Evolutionary conservation across 2,329 filamentous ascomycete genomes (phyloP), one percentile per base, ranked within the genome.

Genomic region (Verticillium albo-atrum): DNA sequence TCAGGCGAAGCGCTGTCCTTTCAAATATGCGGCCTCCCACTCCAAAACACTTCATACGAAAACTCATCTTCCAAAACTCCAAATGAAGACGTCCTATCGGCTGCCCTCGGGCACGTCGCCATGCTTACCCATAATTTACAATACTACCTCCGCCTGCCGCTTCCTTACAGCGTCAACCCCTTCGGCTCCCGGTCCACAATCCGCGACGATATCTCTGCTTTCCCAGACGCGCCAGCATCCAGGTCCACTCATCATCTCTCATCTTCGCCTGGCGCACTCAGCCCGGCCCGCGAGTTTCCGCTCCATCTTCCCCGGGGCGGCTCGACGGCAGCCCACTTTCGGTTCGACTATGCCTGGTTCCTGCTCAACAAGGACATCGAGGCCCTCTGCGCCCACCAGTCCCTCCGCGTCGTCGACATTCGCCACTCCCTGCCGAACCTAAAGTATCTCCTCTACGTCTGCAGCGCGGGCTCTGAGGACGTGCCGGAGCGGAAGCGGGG

Each of bases 301-400:
- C 82, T 99, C 0, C 93, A 93, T 73, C 70, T 86, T 0, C 81
- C 81, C 0, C 75, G 82, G 2, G 83, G 84, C 17, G 83, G 83
- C 74, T 90, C 77, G n/a, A 82, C 69, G 0, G 83, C 85, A 2
- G 86, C 92, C 0, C 86, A 92, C 53, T 98, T 94, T 77, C 88
- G 94, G 2, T 98, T 98, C 73, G 94, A 98, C 68, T 99, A 98
- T 72, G 95, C 82, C 12, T 95, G 97, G 70, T 99, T 98, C 68
- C 78, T 98, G n/a, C 82, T 99, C 15, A 98, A 98, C 77, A 97
- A 98, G 75, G 81, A 98, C 69, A 93, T 99, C 59, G 93, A 98
- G 67, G 75, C 80, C 0, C 77, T 89, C 3, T 88, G 85, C 61
- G 76, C 79, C 3, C 79, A 81, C 1, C 87, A 92, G 64, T 89